Conservation (phyloP, 2,329 filamentous ascomycete species). For the Uncinocarpus reesii region DNA sequence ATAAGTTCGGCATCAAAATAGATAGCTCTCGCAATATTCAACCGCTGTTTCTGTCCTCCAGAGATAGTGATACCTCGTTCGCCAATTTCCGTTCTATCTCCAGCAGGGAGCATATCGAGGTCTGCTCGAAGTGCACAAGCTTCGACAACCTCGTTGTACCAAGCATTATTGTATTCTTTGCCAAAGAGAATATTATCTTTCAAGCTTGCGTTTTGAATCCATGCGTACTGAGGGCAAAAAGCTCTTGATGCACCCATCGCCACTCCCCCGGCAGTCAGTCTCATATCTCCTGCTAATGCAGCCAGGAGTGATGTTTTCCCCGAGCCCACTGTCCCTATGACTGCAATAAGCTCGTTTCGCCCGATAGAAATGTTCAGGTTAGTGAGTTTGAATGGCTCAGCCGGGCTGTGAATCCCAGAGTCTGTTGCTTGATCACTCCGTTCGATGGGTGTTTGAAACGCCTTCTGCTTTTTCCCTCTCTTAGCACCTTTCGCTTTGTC, state of each 20-base stretch:
- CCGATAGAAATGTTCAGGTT: slow-evolving; percentile 30
- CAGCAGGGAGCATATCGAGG: slow-evolving; percentile 82
- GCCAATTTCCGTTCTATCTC: slow-evolving; percentile 84
- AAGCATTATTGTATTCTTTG: slow-evolving; percentile 59
- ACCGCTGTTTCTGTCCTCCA: slow-evolving; percentile 85
- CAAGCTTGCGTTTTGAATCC: slow-evolving; percentile 89
- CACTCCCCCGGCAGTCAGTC: slow-evolving; percentile 63
- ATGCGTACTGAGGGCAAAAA: slow-evolving; percentile 93
- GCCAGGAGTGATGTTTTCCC: slow-evolving; percentile 85
- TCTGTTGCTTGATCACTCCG: slow-evolving; percentile 23
- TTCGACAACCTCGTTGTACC: slow-evolving; percentile 76
- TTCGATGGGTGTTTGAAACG: slow-evolving; percentile 1
- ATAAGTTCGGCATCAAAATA: slow-evolving; percentile 55
- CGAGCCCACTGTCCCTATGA: slow-evolving; percentile 50
- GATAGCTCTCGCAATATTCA: slow-evolving; percentile 79
- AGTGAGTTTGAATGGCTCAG: slow-evolving; percentile 34
- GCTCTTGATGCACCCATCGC: slow-evolving; percentile 68
- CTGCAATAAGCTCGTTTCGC: slow-evolving; percentile 33
- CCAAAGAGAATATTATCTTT: slow-evolving; percentile 87
- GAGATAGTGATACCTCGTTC: slow-evolving; percentile 93
- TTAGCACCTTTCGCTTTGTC: slow-evolving; percentile 14
- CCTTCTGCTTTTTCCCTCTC: slow-evolving; percentile 18
- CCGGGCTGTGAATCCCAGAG: slow-evolving; percentile 19
- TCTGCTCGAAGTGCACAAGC: slow-evolving; percentile 79
- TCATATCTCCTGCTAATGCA: slow-evolving; percentile 88